Evolutionary conservation across 2,329 filamentous ascomycete genomes (phyloP), one percentile per base, ranked within the genome.

Genomic region (Sporothrix humicola): DNA sequence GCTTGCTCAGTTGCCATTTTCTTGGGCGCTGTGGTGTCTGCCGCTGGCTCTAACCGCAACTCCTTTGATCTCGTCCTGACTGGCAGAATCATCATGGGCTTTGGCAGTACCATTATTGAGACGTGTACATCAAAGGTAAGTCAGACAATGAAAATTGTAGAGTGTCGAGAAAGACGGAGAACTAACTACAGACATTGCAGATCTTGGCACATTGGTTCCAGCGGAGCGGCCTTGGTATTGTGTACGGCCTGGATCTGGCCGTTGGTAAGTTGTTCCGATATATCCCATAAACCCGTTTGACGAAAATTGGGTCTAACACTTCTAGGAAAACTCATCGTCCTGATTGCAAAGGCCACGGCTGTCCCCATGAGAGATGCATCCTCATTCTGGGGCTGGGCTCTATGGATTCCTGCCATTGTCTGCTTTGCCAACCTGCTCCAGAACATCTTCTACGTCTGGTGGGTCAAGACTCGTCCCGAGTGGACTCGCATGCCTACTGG

Each of bases 121-220:
- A 77, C 74, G 0, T 79, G 77, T 58, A 78, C 78, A 10, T 79
- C 78, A n/a, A 79, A 79, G 69, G 77, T 77, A 1, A 72, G 77
- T 74, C 23, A 13, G 2, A 17, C 9, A 26, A 26, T 26, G 23
- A 26, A 26, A 26, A 26, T 26, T 26, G 23, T 26, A 26, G 23
- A 26, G 23, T 26, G 23, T 26, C 23, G 23, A 26, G 23, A 26
- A 26, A 26, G 23, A 26, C 23, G 23, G 23, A 26, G 23, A 26
- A 26, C 23, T 26, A 26, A 26, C 23, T 26, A 26, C 23, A 26
- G 23, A 26, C 46, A 0, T 10, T 69, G 8, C 50, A 79, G 77
- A 79, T 78, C 58, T 73, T 79, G 5, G 76, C 78, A 5, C 78
- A 79, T 74, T 79, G 78, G 78, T 79, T 71, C 69, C 77, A 78